Evolutionary conservation across 2,329 filamentous ascomycete genomes (phyloP).

Genomic region (Canariomyces notabilis): DNA sequence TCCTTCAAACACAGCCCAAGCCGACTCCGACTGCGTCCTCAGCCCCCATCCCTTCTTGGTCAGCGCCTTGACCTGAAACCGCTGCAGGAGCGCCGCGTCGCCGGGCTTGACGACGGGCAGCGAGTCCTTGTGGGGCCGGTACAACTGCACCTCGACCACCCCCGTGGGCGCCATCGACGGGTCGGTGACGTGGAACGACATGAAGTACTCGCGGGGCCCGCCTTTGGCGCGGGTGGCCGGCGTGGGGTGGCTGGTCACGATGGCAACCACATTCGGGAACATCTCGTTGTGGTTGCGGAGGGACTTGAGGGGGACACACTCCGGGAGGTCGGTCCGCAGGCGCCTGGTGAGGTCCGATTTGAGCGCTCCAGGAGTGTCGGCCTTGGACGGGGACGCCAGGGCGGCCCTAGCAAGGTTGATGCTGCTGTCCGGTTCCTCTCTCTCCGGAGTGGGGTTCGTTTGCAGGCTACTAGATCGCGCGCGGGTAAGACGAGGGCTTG

Average conservation of each 20-base stretch:
- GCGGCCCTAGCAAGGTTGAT: conserved; percentile 30
- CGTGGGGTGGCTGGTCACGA: conserved; percentile 48
- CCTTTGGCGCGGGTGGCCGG: conserved; percentile 51
- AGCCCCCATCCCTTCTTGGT: conserved; percentile 53
- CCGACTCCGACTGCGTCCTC: conserved; percentile 49
- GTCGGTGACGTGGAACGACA: conserved; percentile 54
- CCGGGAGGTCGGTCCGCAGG: conserved; percentile 46
- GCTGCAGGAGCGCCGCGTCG: conserved; percentile 54
- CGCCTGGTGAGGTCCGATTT: conserved; percentile 44
- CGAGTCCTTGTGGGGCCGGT: conserved; percentile 52
- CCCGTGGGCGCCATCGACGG: conserved; percentile 46
- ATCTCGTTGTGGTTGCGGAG: conserved; percentile 47
- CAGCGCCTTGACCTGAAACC: conserved; percentile 50
- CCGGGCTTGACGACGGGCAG: conserved; percentile 52
- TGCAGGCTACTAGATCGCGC: conserved; percentile 27
- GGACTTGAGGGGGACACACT: conserved; percentile 48
- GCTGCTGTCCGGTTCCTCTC: conserved; percentile 26
- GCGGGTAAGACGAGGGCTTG: conserved; percentile 24
- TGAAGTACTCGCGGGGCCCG: conserved; percentile 55
- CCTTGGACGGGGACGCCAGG: conserved; percentile 28
- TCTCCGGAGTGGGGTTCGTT: conserved; percentile 21
- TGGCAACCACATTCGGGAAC: conserved; percentile 47
- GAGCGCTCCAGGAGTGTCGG: conserved; percentile 27
- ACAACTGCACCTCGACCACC: conserved; percentile 53
- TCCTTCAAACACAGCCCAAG: conserved; percentile 60